These are phyloP conservation scores for Colletotrichum sp. DNA, from an alignment of 2,329 filamentous ascomycete genomes.

Conservation along the genomic window DNA sequence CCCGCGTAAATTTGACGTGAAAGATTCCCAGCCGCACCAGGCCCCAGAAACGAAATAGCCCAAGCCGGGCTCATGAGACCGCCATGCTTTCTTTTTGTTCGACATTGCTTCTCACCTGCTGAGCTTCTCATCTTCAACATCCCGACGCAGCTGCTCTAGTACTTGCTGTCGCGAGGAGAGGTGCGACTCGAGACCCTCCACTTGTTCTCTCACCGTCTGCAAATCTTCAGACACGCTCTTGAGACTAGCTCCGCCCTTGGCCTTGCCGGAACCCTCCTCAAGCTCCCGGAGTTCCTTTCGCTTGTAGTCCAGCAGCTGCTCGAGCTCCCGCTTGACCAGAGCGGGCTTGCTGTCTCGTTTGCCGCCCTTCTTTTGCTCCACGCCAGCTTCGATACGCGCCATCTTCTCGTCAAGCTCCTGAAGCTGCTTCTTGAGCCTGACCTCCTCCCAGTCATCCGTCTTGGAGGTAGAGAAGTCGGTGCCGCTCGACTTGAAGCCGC, in stretches of 20 bases:
- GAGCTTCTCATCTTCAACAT: constrained; percentile 87
- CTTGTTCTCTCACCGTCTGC: constrained; percentile 88
- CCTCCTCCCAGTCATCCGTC: constrained; percentile 97
- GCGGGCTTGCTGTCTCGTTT: constrained; percentile 83
- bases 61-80: not conserved
- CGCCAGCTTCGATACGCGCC: constrained; percentile 77
- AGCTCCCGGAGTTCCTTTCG: constrained; percentile 76
- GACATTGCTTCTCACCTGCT: constrained; percentile 39
- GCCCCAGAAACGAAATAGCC: not conserved
- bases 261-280: constrained; percentile 73
- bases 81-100: not conserved
- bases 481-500: constrained; percentile 79
- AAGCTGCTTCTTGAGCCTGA: constrained; percentile 90
- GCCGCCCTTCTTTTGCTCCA: constrained; percentile 66
- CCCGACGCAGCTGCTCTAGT: constrained; percentile 75
- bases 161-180: constrained; percentile 76
- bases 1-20: not conserved
- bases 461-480: constrained; percentile 90
- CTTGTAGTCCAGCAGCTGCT: constrained; percentile 96
- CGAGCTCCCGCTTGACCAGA: constrained; percentile 90
- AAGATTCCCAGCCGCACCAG: not conserved
- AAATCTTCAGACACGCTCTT: constrained; percentile 86
- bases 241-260: constrained; percentile 72
- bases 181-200: constrained; percentile 88
- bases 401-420: constrained; percentile 89